Evolutionary conservation across 164 flowering plant species (phyloP).

Genomic region (Chloranthus sessilifolius): DNA sequence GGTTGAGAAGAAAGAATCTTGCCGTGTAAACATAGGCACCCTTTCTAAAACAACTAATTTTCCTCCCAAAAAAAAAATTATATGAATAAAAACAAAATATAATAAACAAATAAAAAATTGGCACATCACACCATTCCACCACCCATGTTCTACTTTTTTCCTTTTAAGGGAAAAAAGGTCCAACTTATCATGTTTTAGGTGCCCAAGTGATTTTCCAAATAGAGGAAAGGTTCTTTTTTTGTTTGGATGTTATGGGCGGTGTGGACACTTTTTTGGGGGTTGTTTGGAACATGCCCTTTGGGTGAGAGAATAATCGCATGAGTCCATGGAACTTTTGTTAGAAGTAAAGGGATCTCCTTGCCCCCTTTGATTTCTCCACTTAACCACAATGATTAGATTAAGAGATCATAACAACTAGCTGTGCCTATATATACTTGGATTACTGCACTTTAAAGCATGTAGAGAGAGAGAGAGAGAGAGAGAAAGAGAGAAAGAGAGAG

Average conservation of each 20-base stretch:
- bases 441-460: constrained; percentile 2
- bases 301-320: constrained; percentile 10
- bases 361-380: constrained; percentile 4
- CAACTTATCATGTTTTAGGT: no score
- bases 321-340: no score
- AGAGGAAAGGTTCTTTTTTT: constrained; percentile 6
- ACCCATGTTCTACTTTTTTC: no score
- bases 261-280: background rate
- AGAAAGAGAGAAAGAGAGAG: background rate
- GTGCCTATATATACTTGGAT: constrained; percentile 17
- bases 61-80: no score
- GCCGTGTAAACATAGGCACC: no score
- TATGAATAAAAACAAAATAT: no score
- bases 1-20: no score
- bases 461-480: background rate
- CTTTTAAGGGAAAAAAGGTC: no score
- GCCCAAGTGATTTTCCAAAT: constrained; percentile 1
- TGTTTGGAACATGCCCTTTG: constrained; percentile 20
- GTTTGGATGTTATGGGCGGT: constrained; percentile 7
- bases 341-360: no score
- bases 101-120: no score
- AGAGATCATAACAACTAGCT: constrained; percentile 8
- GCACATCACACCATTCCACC: no score
- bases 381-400: constrained; percentile 1
- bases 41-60: no score